These are phyloP conservation scores for Orbilia quercus DNA, from an alignment of 2,329 filamentous ascomycete genomes.

Conservation along the genomic window DNA sequence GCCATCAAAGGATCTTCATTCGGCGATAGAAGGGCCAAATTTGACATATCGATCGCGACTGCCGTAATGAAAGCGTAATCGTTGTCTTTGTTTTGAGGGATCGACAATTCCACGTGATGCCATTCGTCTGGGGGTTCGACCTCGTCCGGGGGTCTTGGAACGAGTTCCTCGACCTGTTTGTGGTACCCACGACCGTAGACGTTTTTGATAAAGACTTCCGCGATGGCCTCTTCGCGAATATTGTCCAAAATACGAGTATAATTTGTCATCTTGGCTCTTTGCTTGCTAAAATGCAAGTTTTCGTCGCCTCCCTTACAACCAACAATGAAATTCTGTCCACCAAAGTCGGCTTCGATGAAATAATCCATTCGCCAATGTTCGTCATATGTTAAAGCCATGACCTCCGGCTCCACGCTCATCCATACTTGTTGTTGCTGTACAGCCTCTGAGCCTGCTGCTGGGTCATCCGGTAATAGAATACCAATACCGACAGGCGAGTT, in stretches of 20 bases:
- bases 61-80: constrained; percentile 75
- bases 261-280: constrained; percentile 30
- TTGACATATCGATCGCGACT: constrained; percentile 78
- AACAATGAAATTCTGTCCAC: constrained; percentile 45
- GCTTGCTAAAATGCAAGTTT: constrained; percentile 22
- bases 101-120: constrained; percentile 14
- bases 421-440: constrained; percentile 23
- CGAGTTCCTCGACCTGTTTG: constrained; percentile 40
- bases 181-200: constrained; percentile 43
- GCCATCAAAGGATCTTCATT: constrained; percentile 81
- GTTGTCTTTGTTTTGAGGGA: constrained; percentile 38
- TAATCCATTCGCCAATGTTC: constrained; percentile 46
- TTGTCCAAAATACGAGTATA: constrained; percentile 48
- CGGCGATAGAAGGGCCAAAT: constrained; percentile 75
- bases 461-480: constrained; percentile 10
- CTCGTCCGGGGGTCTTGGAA: constrained; percentile 34
- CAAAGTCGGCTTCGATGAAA: constrained; percentile 53
- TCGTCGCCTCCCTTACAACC: constrained; percentile 40
- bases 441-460: not conserved
- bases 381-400: constrained; percentile 33
- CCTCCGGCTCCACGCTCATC: constrained; percentile 36
- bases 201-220: constrained; percentile 52
- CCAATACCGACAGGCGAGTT: constrained; percentile 39
- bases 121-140: constrained; percentile 44
- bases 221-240: constrained; percentile 38